Percentiles rank a stretch among this genome's conserved stretches.
Evolutionary conservation across 176 grass and related monocot species (phyloP).

Genomic region (Triticum turgidum): DNA sequence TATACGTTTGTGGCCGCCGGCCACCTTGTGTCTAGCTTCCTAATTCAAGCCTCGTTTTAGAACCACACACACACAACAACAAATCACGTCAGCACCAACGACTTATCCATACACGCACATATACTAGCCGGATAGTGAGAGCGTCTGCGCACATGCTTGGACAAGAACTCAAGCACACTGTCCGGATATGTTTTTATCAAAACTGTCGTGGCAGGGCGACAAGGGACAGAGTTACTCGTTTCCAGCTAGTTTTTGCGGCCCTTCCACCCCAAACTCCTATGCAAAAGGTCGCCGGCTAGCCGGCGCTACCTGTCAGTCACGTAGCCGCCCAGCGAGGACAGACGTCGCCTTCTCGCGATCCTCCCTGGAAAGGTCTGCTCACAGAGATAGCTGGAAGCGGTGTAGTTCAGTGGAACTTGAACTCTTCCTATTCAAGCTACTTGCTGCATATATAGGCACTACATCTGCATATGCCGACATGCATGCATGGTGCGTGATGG

Average conservation of each 20-base stretch:
- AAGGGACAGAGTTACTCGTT: neutral
- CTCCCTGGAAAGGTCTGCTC: neutral
- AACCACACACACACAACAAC: too few species aligned
- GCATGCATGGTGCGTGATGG: constrained; percentile 9
- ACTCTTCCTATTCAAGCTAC: neutral
- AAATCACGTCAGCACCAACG: too few species aligned
- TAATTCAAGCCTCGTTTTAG: too few species aligned
- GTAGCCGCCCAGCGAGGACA: too few species aligned
- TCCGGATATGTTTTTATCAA: too few species aligned
- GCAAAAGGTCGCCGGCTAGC: neutral
- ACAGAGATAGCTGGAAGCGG: neutral
- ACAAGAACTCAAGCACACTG: neutral
- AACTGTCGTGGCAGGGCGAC: neutral
- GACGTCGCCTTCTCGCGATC: neutral
- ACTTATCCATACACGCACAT: too few species aligned
- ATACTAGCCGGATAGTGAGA: too few species aligned
- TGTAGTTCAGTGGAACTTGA: neutral
- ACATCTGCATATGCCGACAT: neutral
- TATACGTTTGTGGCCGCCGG: too few species aligned
- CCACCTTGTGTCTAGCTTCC: too few species aligned
- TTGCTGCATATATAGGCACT: neutral
- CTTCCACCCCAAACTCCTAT: neutral
- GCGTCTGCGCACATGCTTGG: too few species aligned
- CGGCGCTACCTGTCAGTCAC: too few species aligned
- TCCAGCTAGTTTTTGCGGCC: neutral